These are phyloP conservation scores for Exophiala calicioides DNA, from an alignment of 2,329 filamentous ascomycete species.

Conservation along the genomic window DNA sequence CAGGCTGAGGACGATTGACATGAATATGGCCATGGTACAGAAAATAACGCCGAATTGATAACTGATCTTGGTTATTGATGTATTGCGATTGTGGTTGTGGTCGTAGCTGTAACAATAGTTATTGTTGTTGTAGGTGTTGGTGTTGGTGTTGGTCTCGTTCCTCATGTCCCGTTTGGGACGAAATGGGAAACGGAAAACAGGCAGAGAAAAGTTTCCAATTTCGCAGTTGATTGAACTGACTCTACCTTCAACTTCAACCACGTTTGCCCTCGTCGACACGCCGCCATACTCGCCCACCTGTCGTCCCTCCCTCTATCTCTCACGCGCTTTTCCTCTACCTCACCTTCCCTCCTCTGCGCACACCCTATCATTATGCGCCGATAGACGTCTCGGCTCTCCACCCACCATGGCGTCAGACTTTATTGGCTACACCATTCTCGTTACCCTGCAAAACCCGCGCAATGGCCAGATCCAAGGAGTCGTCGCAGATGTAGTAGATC, in stretches of 20 bases:
- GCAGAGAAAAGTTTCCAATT: not conserved
- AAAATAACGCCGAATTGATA: not conserved
- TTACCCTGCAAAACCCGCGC: slow-evolving; percentile 68
- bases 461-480: slow-evolving; percentile 67
- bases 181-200: slow-evolving; percentile 16
- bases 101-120: too few relatives aligned
- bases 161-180: too few relatives aligned
- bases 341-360: not conserved
- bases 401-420: slow-evolving; percentile 66
- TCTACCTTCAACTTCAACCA: too few relatives aligned
- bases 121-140: too few relatives aligned
- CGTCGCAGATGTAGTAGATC: slow-evolving; percentile 69
- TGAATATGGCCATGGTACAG: not conserved
- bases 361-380: slow-evolving; percentile 1
- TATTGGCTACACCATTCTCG: slow-evolving; percentile 73
- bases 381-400: slow-evolving; percentile 7
- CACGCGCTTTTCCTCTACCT: not conserved
- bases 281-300: not conserved
- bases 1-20: not conserved
- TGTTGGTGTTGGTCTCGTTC: too few relatives aligned
- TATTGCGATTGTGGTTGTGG: not conserved
- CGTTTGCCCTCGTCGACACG: not conserved
- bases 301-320: too few relatives aligned
- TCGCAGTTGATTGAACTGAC: not conserved
- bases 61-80: not conserved